Percentiles rank a stretch among this genome's conserved stretches.
Evolutionary conservation across 441 rosid genomes (phyloP).

Genomic region (Metrosideros polymorpha): DNA sequence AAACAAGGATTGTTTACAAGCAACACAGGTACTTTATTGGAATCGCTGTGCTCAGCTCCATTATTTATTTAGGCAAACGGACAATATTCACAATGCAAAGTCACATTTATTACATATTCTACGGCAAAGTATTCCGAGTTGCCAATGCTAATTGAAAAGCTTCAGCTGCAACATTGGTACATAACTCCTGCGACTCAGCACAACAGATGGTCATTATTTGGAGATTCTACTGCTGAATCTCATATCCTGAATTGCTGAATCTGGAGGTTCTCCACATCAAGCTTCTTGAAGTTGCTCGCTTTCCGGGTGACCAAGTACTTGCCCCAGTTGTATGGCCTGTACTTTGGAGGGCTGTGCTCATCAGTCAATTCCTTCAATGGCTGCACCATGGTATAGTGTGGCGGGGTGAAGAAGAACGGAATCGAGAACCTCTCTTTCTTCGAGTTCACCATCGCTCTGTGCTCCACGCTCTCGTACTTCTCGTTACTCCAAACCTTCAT

Average conservation of each 20-base stretch:
- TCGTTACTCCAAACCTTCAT: conserved; percentile 48
- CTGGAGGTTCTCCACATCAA: conserved; percentile 46
- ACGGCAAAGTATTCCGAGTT: background rate
- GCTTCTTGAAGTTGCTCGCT: conserved; percentile 56
- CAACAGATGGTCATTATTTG: background rate
- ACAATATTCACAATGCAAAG: background rate
- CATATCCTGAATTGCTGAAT: conserved; percentile 36
- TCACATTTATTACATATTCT: background rate
- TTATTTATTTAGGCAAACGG: background rate
- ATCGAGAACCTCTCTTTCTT: conserved; percentile 37
- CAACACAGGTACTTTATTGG: background rate
- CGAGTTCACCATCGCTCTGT: conserved; percentile 40
- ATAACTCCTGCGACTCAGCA: no score
- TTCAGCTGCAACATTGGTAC: background rate
- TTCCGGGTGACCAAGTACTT: conserved; percentile 38
- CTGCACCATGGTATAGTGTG: conserved; percentile 19
- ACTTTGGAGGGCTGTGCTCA: conserved; percentile 26
- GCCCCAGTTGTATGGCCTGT: conserved; percentile 52
- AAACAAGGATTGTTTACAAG: no score
- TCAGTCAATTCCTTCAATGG: conserved; percentile 33
- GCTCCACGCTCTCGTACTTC: conserved; percentile 44
- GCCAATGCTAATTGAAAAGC: background rate
- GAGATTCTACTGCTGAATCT: background rate
- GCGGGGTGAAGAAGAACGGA: conserved; percentile 37
- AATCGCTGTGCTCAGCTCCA: background rate